Base-by-base conservation (phyloP, 495 filamentous ascomycete species). In the Xylaria curta region DNA sequence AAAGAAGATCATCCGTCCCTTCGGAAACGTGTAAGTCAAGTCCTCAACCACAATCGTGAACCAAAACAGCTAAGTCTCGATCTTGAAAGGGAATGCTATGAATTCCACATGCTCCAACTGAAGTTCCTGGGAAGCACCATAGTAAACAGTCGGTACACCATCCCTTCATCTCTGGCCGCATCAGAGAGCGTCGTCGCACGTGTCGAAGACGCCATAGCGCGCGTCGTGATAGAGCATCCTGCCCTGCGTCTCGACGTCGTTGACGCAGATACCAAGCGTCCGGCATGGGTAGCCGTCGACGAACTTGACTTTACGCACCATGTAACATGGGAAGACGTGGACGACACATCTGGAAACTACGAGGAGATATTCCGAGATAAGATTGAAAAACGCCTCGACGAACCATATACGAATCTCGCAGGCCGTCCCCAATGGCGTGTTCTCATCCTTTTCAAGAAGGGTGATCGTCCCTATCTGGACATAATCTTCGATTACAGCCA, bases 401-500 rank as follows among this genome's bases (percentile, higher is more conserved):
- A 62, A 46, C 67, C 63, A 36, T 79, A 76, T 49, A 65, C 53
- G 4, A 69, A 78, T 8, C 63, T 76, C 1, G 74, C 72, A 10
- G 40, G n/a, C 19, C 73, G 67, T 8, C 78, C 81, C 1, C 75
- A 77, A 0, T 83, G 81, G 81, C 78, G 76, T 54, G 70, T 82
- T 12, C 66, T 75, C 12, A 62, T 79, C 40, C 44, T 82, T 1
- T 66, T 33, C 33, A 21, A 44, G 17, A 56, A 67, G 28, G 44
- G 66, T 19, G 54, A 38, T 3, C 5, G 19, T 36, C 64, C 70
- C 19, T 36, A 4, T 9, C 8, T 82, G 15, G 77, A 81, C 51
- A 72, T 78, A 36, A 63, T 82, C 28, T 78, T 81, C 63, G 79
- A 79, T 24, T 78, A 73, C 26, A 81, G 80, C 31, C 82, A 84